A percentile compares a stretch with the other conserved stretches of the same genome.
phyloP scores from a whole-genome alignment of 257 asterid genomes.

The Mitragyna speciosa region DNA sequence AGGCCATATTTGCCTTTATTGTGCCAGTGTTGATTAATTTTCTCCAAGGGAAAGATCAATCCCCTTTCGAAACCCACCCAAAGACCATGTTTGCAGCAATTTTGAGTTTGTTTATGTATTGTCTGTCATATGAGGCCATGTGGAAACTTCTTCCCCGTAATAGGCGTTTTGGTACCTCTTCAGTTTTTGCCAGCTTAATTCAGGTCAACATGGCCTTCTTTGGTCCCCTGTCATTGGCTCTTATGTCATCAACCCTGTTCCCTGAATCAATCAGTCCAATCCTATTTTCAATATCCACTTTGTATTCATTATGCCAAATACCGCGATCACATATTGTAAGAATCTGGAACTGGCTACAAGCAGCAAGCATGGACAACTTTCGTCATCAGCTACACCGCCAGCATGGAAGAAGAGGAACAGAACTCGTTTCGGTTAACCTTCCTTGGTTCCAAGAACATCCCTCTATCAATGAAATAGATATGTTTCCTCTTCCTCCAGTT shows the following conservation, averaged over 20 bases:
- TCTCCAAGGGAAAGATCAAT: slow-evolving; percentile 5
- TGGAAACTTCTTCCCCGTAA: not conserved
- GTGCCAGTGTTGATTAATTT: not conserved
- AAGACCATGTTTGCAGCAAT: slow-evolving; percentile 10
- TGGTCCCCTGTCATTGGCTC: not conserved
- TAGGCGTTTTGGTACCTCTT: not conserved
- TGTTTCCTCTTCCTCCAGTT: too few species aligned
- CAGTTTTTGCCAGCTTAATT: not conserved
- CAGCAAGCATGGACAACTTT: not conserved
- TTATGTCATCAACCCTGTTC: not conserved
- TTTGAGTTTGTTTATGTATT: not conserved
- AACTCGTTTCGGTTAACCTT: not conserved
- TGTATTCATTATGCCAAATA: not conserved
- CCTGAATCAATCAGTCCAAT: not conserved
- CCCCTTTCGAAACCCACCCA: slow-evolving; percentile 19
- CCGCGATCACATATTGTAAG: not conserved
- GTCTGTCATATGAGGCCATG: not conserved
- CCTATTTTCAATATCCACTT: not conserved
- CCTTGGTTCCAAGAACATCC: not conserved
- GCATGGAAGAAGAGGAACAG: not conserved
- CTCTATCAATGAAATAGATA: not conserved
- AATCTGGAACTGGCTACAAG: not conserved
- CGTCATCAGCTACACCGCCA: too few species aligned
- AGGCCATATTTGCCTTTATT: not conserved
- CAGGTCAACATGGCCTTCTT: not conserved